Base-by-base conservation (phyloP, 225 moss, liverwort and hornwort genomes). In the Thuidium tamariscinum region DNA sequence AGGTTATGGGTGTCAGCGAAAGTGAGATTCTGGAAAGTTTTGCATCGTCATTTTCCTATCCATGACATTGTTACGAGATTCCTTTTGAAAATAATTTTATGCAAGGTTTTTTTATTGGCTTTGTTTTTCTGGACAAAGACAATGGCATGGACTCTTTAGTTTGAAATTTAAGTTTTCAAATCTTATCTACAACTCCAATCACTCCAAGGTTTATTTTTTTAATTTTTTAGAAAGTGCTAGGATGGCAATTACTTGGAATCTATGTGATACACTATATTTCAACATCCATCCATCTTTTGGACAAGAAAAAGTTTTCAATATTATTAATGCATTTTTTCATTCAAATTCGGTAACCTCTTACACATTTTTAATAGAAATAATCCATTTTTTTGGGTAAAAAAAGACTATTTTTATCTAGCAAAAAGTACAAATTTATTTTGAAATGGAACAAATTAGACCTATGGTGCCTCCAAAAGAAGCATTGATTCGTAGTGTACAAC, bases 241-340 rank as follows among this genome's bases (percentile, higher is more conserved):
- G 0, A 16, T 29, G 2, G 1, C 0, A 0, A 71, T 44, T 10
- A 42, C 10, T 44, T 29, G 0, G 2, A 21, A 29, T 1, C 5
- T 44, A 3, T 10, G 5, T 71, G 6, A 29, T 3, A 3, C 16
- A 44, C 9, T 29, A 6, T 10, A 29, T 10, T 41, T 25, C 2
- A 13, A 42, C 4, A 44, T 71, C 17, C 6, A 29, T 71, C 1
- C 17, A 16, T 26, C 2, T 16, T 30, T 6, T 29, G 18, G 1
- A 30, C 3, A 5, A 46, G 18, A 18, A 29, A 18, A 0, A 17
- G 0, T 11, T 11, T 71, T 72, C 16, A 30, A 46, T 18, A 11
- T 4, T 4, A 46, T 72, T 46, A 8, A 11, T 46, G 4, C 0
- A 44, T 3, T 16, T 71, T 44, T 71, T 44, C 29, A 44, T 71